phyloP scores from a whole-genome alignment of 2,329 filamentous ascomycete genomes.

The Pseudogymnoascus sp. region DNA sequence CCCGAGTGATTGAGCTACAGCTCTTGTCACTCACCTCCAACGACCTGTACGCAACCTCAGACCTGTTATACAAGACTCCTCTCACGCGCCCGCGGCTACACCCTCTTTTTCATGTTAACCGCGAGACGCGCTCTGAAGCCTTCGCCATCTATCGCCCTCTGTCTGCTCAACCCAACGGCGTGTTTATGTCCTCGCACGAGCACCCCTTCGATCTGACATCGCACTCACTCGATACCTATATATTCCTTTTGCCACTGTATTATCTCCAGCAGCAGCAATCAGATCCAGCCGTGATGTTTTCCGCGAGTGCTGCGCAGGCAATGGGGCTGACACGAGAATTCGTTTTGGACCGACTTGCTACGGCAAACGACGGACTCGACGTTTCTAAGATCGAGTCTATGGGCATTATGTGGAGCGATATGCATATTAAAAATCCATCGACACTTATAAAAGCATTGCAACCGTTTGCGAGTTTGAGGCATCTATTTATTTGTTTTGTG shows the following conservation, averaged over 20 bases:
- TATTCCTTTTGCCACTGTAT: not conserved
- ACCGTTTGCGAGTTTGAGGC: not conserved
- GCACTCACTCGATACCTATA: not conserved
- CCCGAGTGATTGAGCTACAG: slow-evolving; percentile 13
- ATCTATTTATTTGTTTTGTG: not conserved
- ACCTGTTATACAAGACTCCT: not conserved
- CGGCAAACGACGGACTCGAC: not conserved
- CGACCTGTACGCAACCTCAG: not conserved
- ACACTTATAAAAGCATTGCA: not conserved
- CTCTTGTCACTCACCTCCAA: not conserved
- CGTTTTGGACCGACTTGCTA: not conserved
- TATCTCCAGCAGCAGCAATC: not conserved
- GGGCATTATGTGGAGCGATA: slow-evolving; percentile 1
- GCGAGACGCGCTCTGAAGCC: not conserved
- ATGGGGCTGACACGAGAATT: not conserved
- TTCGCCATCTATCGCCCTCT: not conserved
- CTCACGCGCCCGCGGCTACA: not conserved
- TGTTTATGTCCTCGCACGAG: not conserved
- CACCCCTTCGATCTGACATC: not conserved
- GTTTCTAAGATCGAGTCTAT: not conserved
- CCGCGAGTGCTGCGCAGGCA: not conserved
- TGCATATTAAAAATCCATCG: not conserved
- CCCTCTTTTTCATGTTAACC: not conserved
- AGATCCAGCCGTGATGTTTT: slow-evolving; percentile 1
- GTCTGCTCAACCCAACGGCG: not conserved